Conservation (phyloP, 768 basidiomycete genomes). For the Collybiopsis luxurians region DNA sequence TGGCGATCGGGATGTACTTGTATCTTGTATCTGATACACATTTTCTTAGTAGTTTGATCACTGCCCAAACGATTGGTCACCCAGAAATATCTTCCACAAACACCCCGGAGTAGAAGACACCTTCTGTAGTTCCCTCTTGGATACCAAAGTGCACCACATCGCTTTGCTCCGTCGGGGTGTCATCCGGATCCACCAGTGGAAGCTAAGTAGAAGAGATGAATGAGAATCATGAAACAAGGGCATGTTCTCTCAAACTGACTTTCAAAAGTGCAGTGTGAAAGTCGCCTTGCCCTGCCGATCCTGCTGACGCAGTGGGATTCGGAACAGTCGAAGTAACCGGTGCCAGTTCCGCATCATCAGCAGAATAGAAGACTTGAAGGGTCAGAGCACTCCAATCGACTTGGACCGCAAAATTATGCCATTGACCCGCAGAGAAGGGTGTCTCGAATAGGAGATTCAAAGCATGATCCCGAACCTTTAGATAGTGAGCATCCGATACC, state of each 20-base stretch:
- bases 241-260: conserved; percentile 27
- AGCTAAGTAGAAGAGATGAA: conserved; percentile 31
- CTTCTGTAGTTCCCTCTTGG: conserved; percentile 55
- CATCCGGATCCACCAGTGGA: conserved; percentile 46
- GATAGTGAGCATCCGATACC: conserved; percentile 38
- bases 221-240: background rate
- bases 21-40: too few species aligned
- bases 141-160: conserved; percentile 60
- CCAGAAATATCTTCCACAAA: conserved; percentile 33
- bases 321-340: conserved; percentile 39
- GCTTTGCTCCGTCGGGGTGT: conserved; percentile 42
- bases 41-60: too few species aligned
- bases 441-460: conserved; percentile 47
- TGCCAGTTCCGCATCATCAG: conserved; percentile 31
- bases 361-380: conserved; percentile 51
- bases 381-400: conserved; percentile 54
- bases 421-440: conserved; percentile 37
- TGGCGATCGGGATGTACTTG: too few species aligned
- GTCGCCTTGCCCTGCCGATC: conserved; percentile 51
- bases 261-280: conserved; percentile 63
- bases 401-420: conserved; percentile 62
- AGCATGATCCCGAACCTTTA: conserved; percentile 58
- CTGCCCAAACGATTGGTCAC: background rate
- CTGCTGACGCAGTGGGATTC: conserved; percentile 38
- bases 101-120: conserved; percentile 53